These are phyloP conservation scores for Crithidia acanthocephali DNA, from an alignment of 208 protist genomes.

Conservation along the genomic window DNA sequence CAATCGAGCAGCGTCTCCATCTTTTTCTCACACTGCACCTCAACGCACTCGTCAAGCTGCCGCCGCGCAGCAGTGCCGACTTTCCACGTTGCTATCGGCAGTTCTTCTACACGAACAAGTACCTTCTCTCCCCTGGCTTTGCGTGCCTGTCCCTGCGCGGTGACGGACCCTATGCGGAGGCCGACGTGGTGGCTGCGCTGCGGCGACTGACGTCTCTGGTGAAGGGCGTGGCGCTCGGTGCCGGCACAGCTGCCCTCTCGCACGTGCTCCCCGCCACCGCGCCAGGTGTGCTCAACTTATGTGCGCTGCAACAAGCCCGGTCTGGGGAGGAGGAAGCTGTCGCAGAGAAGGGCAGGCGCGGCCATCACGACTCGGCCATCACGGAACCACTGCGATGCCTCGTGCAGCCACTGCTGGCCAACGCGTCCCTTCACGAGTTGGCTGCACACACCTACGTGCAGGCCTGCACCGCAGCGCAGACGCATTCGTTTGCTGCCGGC, in stretches of 20 bases:
- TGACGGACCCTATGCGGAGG: background rate
- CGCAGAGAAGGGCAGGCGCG: background rate
- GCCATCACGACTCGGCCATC: background rate
- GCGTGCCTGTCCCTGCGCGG: conserved; percentile 55
- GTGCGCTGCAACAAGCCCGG: conserved; percentile 8
- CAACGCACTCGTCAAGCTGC: conserved; percentile 48
- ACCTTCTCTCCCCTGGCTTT: conserved; percentile 78
- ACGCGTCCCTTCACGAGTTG: conserved; percentile 23
- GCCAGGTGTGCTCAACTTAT: conserved; percentile 57
- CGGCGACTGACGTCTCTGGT: conserved; percentile 47
- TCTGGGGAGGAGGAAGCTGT: background rate
- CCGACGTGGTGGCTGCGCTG: conserved; percentile 39
- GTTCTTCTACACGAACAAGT: conserved; percentile 68
- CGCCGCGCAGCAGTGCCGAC: background rate
- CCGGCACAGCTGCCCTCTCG: conserved; percentile 35
- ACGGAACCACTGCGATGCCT: background rate
- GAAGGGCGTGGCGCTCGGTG: conserved; percentile 53
- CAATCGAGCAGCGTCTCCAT: conserved; percentile 79
- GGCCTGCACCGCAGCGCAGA: background rate
- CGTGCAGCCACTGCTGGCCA: conserved; percentile 17
- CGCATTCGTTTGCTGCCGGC: conserved; percentile 9
- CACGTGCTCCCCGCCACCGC: conserved; percentile 51
- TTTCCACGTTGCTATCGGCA: conserved; percentile 50
- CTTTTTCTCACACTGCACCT: conserved; percentile 48
- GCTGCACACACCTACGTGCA: conserved; percentile 21